Conservation (phyloP, 2,329 filamentous ascomycete species). For the Penicillium psychrosexuale region DNA sequence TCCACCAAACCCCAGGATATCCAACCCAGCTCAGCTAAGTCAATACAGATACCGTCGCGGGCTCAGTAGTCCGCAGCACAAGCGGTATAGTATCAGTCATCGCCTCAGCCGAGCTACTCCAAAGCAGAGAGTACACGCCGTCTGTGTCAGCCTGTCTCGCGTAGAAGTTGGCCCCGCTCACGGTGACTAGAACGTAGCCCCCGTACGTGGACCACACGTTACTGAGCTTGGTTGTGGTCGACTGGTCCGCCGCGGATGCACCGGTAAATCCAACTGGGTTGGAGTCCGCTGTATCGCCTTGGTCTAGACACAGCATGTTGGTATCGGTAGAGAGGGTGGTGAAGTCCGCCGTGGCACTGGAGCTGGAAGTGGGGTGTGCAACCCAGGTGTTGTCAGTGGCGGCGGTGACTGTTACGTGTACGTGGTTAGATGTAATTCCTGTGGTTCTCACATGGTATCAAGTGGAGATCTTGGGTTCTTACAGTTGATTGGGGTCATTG, state of each 20-base stretch:
- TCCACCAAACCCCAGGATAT: not conserved
- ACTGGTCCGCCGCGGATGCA: not conserved
- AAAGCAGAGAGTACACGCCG: slow-evolving; percentile 13
- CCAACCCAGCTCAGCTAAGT: not conserved
- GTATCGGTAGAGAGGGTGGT: slow-evolving; percentile 2
- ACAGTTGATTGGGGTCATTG: slow-evolving; percentile 11
- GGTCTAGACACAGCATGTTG: slow-evolving; percentile 8
- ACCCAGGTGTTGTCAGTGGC: slow-evolving; percentile 9
- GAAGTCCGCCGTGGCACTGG: not conserved
- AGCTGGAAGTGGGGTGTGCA: slow-evolving; percentile 5
- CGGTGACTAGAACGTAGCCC: slow-evolving; percentile 11
- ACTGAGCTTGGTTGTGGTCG: slow-evolving; percentile 2
- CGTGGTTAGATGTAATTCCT: not conserved
- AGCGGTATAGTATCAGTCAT: slow-evolving; percentile 8
- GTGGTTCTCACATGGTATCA: not conserved
- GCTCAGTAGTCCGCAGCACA: slow-evolving; percentile 12
- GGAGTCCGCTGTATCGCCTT: not conserved
- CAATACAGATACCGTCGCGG: slow-evolving; percentile 12
- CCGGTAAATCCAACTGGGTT: slow-evolving; percentile 10
- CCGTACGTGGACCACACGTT: slow-evolving; percentile 15
- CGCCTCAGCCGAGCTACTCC: slow-evolving; percentile 10
- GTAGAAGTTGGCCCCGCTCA: slow-evolving; percentile 16
- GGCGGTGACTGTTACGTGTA: not conserved
- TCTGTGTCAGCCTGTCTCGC: slow-evolving; percentile 4
- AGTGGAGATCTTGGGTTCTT: not conserved